A percentile compares a stretch with the other conserved stretches of the same genome.
These are phyloP conservation scores for Kazachstania bromeliacearum DNA, from an alignment of 805 yeast species.

Conservation along the genomic window DNA sequence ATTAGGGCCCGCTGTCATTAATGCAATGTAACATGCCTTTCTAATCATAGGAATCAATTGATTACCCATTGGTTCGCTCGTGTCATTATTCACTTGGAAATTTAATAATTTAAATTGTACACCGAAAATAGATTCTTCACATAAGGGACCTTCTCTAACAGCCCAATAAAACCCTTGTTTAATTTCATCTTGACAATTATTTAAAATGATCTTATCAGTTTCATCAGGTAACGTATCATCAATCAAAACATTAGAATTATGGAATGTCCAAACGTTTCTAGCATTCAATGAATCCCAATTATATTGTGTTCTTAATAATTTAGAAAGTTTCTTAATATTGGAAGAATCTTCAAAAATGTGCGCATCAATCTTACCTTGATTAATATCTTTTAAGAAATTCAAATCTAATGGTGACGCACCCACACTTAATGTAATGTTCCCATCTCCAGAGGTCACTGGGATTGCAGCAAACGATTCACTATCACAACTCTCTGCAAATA, in stretches of 20 bases:
- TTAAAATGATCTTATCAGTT: slow-evolving; percentile 45
- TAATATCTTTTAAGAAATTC: slow-evolving; percentile 33
- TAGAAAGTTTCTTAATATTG: slow-evolving; percentile 38
- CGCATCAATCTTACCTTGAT: slow-evolving; percentile 4
- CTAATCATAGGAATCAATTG: slow-evolving; percentile 77
- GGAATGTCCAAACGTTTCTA: slow-evolving; percentile 72
- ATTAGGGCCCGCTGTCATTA: slow-evolving; percentile 68
- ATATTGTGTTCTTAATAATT: slow-evolving; percentile 45
- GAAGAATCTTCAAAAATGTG: slow-evolving; percentile 41
- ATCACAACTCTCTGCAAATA: slow-evolving; percentile 66
- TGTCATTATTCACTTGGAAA: slow-evolving; percentile 40
- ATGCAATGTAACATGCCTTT: slow-evolving; percentile 74
- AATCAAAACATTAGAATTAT: slow-evolving; percentile 49
- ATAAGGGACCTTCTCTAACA: slow-evolving; percentile 79
- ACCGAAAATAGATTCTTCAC: slow-evolving; percentile 70
- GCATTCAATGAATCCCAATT: slow-evolving; percentile 82
- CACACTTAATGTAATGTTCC: slow-evolving; percentile 48
- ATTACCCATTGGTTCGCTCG: slow-evolving; percentile 31
- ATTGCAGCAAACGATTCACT: slow-evolving; percentile 61
- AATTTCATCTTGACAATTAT: slow-evolving; percentile 43
- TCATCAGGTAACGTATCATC: slow-evolving; percentile 74
- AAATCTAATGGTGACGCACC: slow-evolving; percentile 67
- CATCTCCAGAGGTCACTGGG: slow-evolving; percentile 48
- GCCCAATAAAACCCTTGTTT: slow-evolving; percentile 80
- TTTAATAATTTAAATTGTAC: slow-evolving; percentile 63